Base-by-base conservation (phyloP, 2,329 filamentous ascomycete genomes). In the Pseudogymnoascus sp. region DNA sequence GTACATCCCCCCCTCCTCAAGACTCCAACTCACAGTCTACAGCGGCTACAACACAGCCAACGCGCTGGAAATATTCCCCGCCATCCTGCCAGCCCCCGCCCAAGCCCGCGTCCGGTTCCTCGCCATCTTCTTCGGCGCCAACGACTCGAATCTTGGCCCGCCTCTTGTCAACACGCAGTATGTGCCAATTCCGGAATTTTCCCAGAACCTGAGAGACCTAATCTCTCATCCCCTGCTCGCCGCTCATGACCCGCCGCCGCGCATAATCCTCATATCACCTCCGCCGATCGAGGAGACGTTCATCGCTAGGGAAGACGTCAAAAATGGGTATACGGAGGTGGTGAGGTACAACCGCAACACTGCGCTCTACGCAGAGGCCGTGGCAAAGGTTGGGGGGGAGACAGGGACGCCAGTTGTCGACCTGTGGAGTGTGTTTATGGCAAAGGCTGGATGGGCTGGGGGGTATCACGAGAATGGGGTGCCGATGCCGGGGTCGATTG, bases 241-340 rank as follows among this genome's bases (percentile, higher is more conserved):
- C 62, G 85, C 84, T 2, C 91, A 96, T 68, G 79, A 82, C 25
- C 84, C 89, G 25, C 83, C 83, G 59, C 47, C 47, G 9, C 30
- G 28, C 18, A 86, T 91, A 60, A 80, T 96, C 50, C 77, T 97
- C 6, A 79, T 97, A 47, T 88, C 90, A 0, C 90, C 92, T n/a
- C 89, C 91, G 1, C 92, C 91, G 0, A 75, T 94, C 43, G 88
- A 96, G 68, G 86, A 95, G 74, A 86, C 90, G 71, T 82, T 86
- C n/a, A 63, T 75, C 66, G 4, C 47, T 37, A 18, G 61, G 63
- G 39, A 59, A 28, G 53, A 59, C 83, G 37, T 77, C 78, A 59
- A 70, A 70, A 63, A 72, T 79, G 35, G 81, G 83, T 53, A 53
- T 33, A 53, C 47, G 15, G 47, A 53, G 28, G 47, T 53, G 28